phyloP scores from a whole-genome alignment of 768 basidiomycete genomes.

The Lactarius akahatsu region DNA sequence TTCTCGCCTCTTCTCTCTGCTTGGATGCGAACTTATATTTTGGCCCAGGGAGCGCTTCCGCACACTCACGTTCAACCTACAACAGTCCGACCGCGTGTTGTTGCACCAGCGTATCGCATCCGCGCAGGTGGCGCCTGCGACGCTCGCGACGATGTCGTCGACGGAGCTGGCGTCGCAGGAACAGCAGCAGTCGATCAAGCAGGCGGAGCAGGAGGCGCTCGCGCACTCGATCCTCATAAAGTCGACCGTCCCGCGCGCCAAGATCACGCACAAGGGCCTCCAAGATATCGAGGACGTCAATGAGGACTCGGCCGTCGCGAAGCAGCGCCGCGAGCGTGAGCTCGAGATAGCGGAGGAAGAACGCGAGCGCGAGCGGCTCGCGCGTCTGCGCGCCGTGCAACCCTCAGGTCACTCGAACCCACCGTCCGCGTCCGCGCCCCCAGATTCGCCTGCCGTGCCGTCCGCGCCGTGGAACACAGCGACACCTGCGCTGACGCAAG shows the following conservation, averaged over 20 bases:
- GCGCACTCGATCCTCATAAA: constrained; percentile 83
- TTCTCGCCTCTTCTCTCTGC: constrained; percentile 29
- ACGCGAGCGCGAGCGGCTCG: constrained; percentile 66
- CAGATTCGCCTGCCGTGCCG: constrained; percentile 63
- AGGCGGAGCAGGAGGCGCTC: constrained; percentile 77
- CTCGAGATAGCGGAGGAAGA: constrained; percentile 61
- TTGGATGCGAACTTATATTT: not conserved
- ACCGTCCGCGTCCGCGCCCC: constrained; percentile 53
- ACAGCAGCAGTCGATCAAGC: constrained; percentile 76
- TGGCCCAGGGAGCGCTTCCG: constrained; percentile 78
- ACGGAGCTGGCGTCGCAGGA: constrained; percentile 90
- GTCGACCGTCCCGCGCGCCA: constrained; percentile 61
- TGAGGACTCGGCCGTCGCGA: constrained; percentile 38
- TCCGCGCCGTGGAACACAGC: constrained; percentile 57
- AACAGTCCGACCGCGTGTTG: constrained; percentile 72
- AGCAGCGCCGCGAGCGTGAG: constrained; percentile 43
- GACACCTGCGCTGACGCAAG: constrained; percentile 54
- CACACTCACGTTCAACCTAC: constrained; percentile 86
- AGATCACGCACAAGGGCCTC: constrained; percentile 91
- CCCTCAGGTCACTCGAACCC: constrained; percentile 31
- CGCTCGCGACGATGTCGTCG: constrained; percentile 81
- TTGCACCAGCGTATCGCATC: constrained; percentile 79
- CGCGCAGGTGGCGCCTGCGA: constrained; percentile 61
- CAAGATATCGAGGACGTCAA: constrained; percentile 85
- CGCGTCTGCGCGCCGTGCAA: constrained; percentile 47